Percentiles rank a stretch among this genome's conserved stretches.
Conservation (phyloP, 352 stramenopile genomes). For the Pythium monospermum region DNA sequence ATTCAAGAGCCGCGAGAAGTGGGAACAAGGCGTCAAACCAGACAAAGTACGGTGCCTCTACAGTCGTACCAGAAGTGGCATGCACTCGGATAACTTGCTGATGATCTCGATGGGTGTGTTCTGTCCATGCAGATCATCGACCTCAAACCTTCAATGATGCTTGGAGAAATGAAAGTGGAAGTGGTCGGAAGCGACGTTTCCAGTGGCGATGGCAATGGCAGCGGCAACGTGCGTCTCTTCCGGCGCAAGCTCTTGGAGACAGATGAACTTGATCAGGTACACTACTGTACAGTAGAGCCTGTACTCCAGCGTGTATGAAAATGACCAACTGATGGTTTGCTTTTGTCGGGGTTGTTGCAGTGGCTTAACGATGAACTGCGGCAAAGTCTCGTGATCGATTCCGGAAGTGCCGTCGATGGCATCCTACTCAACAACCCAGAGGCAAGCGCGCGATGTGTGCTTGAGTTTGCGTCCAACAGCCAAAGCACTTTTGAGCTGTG, state of each 20-base stretch:
- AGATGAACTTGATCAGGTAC: constrained; percentile 70
- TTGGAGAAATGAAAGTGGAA: constrained; percentile 86
- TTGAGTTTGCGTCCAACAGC: constrained; percentile 79
- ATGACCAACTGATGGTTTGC: not conserved
- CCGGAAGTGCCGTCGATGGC: constrained; percentile 38
- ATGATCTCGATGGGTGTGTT: not conserved
- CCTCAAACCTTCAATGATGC: constrained; percentile 63
- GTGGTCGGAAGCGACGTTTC: constrained; percentile 28
- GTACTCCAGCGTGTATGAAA: not conserved
- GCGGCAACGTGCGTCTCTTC: constrained; percentile 46
- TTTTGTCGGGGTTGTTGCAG: constrained; percentile 28
- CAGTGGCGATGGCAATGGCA: constrained; percentile 21
- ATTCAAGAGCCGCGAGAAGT: constrained; percentile 74
- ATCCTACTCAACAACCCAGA: constrained; percentile 49
- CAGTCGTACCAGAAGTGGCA: too few species aligned
- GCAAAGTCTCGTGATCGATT: constrained; percentile 45
- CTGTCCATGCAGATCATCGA: constrained; percentile 47
- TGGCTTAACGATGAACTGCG: constrained; percentile 70
- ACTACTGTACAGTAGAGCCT: not conserved
- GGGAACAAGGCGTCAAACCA: constrained; percentile 76
- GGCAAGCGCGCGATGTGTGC: constrained; percentile 51
- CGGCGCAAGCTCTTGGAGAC: constrained; percentile 70
- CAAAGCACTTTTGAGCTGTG: constrained; percentile 84
- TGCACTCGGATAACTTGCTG: too few species aligned
- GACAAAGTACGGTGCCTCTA: constrained; percentile 49